Evolutionary conservation across 2,329 filamentous ascomycete species (phyloP), one percentile per base, ranked within the genome.

Genomic region (Xylariales sp.): DNA sequence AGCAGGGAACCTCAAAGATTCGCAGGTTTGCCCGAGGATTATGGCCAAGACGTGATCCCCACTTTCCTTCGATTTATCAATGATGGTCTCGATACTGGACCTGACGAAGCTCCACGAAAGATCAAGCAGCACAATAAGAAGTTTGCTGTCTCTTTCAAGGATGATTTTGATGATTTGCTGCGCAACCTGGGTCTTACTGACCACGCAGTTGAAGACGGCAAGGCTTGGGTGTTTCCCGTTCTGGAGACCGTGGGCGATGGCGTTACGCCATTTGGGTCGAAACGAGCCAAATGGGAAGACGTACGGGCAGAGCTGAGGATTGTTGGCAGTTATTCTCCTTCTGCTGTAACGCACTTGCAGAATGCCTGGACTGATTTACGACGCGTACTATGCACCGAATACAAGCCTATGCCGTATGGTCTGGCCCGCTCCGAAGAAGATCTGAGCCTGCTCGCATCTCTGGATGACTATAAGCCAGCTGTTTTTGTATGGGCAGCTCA

Each of bases 51-150:
- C n/a, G 61, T 68, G 1, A 59, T 70, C 4, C 37, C 50, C 6
- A 74, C 72, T 10, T 54, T 79, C 4, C 66, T 69, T 40, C 68
- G 66, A 6, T 79, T 78, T 34, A 54, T 78, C 4, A 67, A 64
- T 21, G 73, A 79, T 41, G 58, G 72, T 5, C 59, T 72, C 4
- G 61, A 66, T 1, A 53, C 56, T 3, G 55, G 56, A 1, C 57
- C 60, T 24, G 59, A 61, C 7, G 53, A 53, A 0, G 45, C 42
- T 3, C 42, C 52, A 0, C 59, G 69, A 30, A 70, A 60, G 34
- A 76, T 80, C 24, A 73, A 74, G 3, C 72, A 71, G 37, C 60
- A 74, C 2, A 80, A 80, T 47, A 78, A 78, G 51, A 66, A 70
- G 12, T 79, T 78, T 38, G 58, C 60, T 18, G 68, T 77, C 2